Evolutionary conservation across 441 rosid genomes (phyloP).

Genomic region (Macaranga tanarius): DNA sequence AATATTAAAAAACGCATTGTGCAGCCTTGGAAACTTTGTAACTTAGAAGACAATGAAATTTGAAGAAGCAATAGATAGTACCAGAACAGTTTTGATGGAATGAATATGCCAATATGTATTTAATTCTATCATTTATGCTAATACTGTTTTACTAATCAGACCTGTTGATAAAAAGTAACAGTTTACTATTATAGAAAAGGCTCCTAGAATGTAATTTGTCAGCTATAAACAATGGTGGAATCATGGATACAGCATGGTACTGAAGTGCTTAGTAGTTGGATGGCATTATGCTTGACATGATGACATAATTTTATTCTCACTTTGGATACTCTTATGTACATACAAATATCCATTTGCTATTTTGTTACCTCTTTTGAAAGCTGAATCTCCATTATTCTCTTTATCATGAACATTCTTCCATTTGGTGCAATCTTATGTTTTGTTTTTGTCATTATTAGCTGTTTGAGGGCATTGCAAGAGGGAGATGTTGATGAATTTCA

Average conservation of each 20-base stretch:
- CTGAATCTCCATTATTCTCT: not conserved
- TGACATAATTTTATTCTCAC: not conserved
- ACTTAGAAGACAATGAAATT: not conserved
- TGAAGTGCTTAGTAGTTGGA: constrained; percentile 1
- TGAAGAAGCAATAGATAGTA: not conserved
- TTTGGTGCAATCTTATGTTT: constrained; percentile 2
- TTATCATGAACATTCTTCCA: constrained; percentile 5
- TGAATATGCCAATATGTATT: not conserved
- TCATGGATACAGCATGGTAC: not conserved
- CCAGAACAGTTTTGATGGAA: not conserved
- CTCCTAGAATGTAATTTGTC: not conserved
- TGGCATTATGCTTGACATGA: not conserved
- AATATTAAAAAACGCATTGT: not conserved
- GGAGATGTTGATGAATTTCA: constrained; percentile 74
- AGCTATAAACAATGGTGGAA: not conserved
- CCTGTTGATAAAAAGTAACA: not conserved
- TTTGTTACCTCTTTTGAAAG: not conserved
- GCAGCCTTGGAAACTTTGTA: not conserved
- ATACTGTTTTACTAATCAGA: not conserved
- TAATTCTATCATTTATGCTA: not conserved
- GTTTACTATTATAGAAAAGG: not conserved
- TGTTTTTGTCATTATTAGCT: constrained; percentile 45
- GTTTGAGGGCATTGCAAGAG: constrained; percentile 86
- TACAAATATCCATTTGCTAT: not conserved
- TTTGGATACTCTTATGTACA: not conserved